Percentiles rank a stretch among this genome's conserved stretches.
phyloP scores from a whole-genome alignment of 495 filamentous ascomycete species.

The Hyaloscypha hepaticicola region DNA sequence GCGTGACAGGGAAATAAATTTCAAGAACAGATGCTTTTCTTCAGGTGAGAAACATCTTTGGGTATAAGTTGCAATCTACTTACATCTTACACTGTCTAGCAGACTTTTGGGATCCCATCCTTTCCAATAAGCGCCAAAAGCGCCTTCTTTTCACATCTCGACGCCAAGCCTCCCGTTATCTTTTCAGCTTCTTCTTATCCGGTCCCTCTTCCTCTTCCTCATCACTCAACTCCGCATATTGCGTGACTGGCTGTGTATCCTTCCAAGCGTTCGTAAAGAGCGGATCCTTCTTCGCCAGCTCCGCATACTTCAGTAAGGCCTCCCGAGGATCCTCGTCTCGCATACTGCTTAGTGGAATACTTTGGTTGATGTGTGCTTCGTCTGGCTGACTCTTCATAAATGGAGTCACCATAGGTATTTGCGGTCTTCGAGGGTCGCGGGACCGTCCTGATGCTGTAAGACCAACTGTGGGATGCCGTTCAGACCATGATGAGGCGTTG shows the following conservation, averaged over 20 bases:
- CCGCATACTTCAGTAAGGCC: constrained; percentile 91
- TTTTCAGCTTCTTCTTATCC: constrained; percentile 65
- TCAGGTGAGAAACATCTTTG: not conserved
- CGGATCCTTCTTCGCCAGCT: constrained; percentile 89
- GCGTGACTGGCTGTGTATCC: constrained; percentile 86
- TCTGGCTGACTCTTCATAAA: constrained; percentile 91
- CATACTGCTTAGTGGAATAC: constrained; percentile 90
- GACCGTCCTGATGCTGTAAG: constrained; percentile 77
- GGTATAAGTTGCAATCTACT: not conserved
- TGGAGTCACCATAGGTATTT: constrained; percentile 80
- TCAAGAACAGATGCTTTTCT: no score
- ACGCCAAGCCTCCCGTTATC: not conserved
- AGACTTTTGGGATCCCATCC: not conserved
- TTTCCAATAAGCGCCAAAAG: not conserved
- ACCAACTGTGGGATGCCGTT: constrained; percentile 69
- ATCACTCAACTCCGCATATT: constrained; percentile 91
- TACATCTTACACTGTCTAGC: not conserved
- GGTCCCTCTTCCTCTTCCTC: constrained; percentile 72
- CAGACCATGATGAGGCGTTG: constrained; percentile 49
- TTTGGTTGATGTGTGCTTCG: constrained; percentile 81
- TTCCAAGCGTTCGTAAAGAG: constrained; percentile 93
- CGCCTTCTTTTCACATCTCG: not conserved
- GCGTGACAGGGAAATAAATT: no score
- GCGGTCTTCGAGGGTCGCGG: constrained; percentile 76
- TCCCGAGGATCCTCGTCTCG: constrained; percentile 95